Conservation (phyloP, 192 early-diverging fungal genomes). For the Lobosporangium transversale region DNA sequence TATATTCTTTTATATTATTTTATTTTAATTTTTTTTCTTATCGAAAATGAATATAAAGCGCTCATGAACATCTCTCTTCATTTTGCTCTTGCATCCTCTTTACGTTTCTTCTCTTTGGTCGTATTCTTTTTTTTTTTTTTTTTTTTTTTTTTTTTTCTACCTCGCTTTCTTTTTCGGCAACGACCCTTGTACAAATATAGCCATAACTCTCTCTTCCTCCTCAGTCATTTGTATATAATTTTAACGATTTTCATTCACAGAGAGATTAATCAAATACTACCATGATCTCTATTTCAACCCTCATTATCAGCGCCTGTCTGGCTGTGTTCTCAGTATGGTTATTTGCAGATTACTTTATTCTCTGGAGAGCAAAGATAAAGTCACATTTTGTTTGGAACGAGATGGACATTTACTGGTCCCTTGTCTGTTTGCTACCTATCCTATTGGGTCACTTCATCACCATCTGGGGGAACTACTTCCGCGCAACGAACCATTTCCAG, state of each 20-base stretch:
- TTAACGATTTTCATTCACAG: not conserved
- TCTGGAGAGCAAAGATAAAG: constrained; percentile 27
- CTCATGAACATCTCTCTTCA: not conserved
- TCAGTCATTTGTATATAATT: not conserved
- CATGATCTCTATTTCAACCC: constrained; percentile 11
- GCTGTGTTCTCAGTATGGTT: constrained; percentile 14
- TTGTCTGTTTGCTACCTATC: constrained; percentile 36
- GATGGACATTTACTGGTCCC: constrained; percentile 42
- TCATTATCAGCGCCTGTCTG: constrained; percentile 22
- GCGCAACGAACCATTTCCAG: constrained; percentile 25
- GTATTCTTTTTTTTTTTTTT: not conserved
- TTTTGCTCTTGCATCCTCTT: not conserved
- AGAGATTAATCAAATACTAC: not conserved
- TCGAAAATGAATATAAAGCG: constrained; percentile 8
- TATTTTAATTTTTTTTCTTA: too few species aligned
- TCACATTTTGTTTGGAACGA: constrained; percentile 20
- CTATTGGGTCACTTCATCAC: constrained; percentile 47
- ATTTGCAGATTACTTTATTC: constrained; percentile 36
- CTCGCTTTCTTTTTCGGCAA: too few species aligned
- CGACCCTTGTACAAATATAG: too few species aligned
- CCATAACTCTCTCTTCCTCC: too few species aligned
- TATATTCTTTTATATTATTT: too few species aligned
- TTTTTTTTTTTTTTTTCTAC: too few species aligned
- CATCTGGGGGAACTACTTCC: constrained; percentile 53
- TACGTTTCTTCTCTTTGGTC: not conserved